Base-by-base conservation (phyloP, 352 stramenopile genomes). In the Thalassiosira mediterranea region DNA sequence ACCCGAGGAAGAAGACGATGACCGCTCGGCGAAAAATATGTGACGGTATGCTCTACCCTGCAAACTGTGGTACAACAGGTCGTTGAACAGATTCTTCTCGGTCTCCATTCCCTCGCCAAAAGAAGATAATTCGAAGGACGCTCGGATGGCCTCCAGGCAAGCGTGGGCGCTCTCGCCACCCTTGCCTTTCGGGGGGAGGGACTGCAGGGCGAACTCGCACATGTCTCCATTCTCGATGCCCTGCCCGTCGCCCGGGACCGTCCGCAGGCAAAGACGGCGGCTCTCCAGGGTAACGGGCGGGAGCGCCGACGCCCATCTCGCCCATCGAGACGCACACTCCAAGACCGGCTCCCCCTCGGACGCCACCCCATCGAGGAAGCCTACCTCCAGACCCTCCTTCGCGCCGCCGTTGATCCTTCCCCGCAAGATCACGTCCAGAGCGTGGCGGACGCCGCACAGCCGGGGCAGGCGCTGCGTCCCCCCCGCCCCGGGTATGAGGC, bases 401-500 rank as follows among this genome's bases (percentile, higher is more conserved):
- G 90, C 84, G 46, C 87, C 81, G 21, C 96, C 88, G 73, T 97
- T 94, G 21, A 79, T 76, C 71, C 95, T 94, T 72, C 95, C 96
- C 2, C 93, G 96, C 28, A 97, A 84, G 90, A 98, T 98, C 84
- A 98, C 94, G 73, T 97, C 91, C 44, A 98, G 77, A 19, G 95
- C 94, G 44, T 93, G 88, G 37, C 95, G 87, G 29, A 97, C 87
- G 5, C 92, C 94, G 48, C 98, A 93, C 4, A 98, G 87, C 60
- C 96, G 90, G 3, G 96, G 95, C 40, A 99, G 88, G 8, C 96
- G 95, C 83, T 99, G 97, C 0, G 97, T 98, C 21, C 96, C 97
- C 4, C 96, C 96, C 0, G 96, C 97, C 3, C 79, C 95, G 0
- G 97, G 97, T 42, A 99, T 91, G 31, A 99, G 81, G 15, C 96